Evolutionary conservation across 148 eudicot species (phyloP), one percentile per base, ranked within the genome.

Genomic region (Gaultheria prostrata): DNA sequence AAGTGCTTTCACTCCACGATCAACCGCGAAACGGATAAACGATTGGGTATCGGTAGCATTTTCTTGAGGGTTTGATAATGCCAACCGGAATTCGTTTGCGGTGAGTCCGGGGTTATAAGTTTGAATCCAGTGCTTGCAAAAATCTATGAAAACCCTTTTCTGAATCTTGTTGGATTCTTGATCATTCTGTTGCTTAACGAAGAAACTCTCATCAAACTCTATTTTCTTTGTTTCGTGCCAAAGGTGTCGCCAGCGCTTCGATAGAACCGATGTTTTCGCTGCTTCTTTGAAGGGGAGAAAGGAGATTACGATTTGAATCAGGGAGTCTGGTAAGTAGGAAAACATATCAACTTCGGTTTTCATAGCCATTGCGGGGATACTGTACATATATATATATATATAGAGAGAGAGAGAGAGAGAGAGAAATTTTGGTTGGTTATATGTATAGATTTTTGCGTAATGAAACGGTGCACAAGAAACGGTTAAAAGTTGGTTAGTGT

Each of bases 261-360:
- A 76, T 10, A 90, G 59, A 10, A 84, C 15, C 3, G 82, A 80
- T 5, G 87, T 89, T 26, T 84, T 78, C 8, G 81, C 88, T 0
- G 90, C 91, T n/a, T 89, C 90, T 86, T 84, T 80, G 69, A 87
- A 45, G 3, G 91, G 90, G 56, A 90, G 53, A 20, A 81, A n/a
- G 12, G 91, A 90, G 30, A 89, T 53, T 26, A 90, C 83, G 51
- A 45, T 32, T 63, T 83, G 18, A 18, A 83, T n/a, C 2, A 89
- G 43, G 9, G 70, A 1, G 3, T 87, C 87, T 7, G 86, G 61
- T 6, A 89, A 73, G 8, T 15, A 21, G 5, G 91, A 83, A 4
- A 89, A 26, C 43, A 6, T 7, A 26, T 76, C 79, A 48, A 10
- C 9, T 12, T 9, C 46, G 0, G 50, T 49, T 26, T n/a, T n/a